These are phyloP conservation scores for Leishmania tropica DNA, from an alignment of 208 protist genomes.

Conservation along the genomic window DNA sequence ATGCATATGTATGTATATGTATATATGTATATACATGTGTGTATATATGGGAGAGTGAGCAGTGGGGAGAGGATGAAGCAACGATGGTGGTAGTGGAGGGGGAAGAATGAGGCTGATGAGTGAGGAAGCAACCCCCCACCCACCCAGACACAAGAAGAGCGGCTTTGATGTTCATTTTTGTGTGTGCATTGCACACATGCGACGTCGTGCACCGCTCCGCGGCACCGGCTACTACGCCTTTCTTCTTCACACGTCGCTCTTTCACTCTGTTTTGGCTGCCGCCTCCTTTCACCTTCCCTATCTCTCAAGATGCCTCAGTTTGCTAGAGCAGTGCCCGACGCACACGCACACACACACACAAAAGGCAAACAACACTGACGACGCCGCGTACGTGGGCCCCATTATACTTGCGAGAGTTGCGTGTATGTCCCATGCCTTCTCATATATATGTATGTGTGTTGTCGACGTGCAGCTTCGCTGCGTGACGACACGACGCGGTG, in stretches of 20 bases:
- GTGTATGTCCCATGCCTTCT: neutral
- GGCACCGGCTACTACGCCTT: neutral
- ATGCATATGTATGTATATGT: no score
- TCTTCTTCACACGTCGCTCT: neutral
- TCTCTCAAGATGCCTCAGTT: neutral
- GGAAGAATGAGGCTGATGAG: neutral
- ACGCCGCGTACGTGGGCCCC: neutral
- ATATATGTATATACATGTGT: no score
- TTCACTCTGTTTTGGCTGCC: neutral
- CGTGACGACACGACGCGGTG: neutral
- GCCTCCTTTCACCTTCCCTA: neutral
- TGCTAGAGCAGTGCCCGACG: neutral
- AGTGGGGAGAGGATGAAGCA: conserved; percentile 5
- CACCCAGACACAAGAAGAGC: neutral
- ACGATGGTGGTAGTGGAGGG: neutral
- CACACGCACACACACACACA: neutral
- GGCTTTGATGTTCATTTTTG: neutral
- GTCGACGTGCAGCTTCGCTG: neutral
- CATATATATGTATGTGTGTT: neutral
- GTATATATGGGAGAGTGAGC: neutral
- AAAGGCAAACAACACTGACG: neutral
- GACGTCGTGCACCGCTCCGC: neutral
- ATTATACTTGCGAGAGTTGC: neutral
- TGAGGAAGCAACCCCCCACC: neutral
- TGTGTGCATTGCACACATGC: neutral